Evolutionary conservation across 805 yeast species (phyloP).

Genomic region (Torulaspora indica): DNA sequence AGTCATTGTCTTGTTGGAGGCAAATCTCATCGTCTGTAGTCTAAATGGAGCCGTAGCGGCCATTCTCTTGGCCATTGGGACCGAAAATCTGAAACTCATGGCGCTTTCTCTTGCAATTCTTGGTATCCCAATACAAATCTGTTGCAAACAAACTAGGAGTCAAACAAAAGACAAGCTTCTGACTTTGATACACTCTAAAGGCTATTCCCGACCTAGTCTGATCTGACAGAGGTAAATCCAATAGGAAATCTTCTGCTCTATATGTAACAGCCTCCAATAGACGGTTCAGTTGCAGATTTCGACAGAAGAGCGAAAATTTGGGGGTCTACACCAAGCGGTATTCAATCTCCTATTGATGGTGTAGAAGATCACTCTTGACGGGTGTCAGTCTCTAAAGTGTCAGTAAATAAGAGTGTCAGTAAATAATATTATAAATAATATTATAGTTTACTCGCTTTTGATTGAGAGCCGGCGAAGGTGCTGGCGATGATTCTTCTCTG

Average conservation of each 20-base stretch:
- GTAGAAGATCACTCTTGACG: constrained; percentile 3
- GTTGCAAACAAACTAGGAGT: background rate
- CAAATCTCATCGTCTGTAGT: constrained; percentile 21
- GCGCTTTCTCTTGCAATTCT: background rate
- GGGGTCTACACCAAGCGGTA: too few relatives aligned
- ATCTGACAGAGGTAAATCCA: background rate
- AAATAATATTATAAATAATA: constrained; percentile 5
- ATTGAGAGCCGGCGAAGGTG: constrained; percentile 38
- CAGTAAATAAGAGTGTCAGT: constrained; percentile 3
- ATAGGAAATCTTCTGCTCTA: background rate
- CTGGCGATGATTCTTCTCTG: constrained; percentile 62
- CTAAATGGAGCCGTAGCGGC: constrained; percentile 16
- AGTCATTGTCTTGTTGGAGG: constrained; percentile 61
- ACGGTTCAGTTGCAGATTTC: constrained; percentile 1
- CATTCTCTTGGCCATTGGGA: constrained; percentile 14
- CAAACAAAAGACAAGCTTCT: background rate
- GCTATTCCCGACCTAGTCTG: background rate
- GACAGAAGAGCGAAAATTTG: constrained; percentile 5
- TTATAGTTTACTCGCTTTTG: constrained; percentile 35
- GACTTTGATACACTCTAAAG: background rate
- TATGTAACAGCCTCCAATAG: background rate
- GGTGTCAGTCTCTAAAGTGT: background rate
- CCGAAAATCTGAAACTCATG: constrained; percentile 17
- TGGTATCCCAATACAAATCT: background rate
- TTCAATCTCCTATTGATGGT: too few relatives aligned